Conservation (phyloP, 2,329 filamentous ascomycete genomes). For the Diaporthe batatas region DNA sequence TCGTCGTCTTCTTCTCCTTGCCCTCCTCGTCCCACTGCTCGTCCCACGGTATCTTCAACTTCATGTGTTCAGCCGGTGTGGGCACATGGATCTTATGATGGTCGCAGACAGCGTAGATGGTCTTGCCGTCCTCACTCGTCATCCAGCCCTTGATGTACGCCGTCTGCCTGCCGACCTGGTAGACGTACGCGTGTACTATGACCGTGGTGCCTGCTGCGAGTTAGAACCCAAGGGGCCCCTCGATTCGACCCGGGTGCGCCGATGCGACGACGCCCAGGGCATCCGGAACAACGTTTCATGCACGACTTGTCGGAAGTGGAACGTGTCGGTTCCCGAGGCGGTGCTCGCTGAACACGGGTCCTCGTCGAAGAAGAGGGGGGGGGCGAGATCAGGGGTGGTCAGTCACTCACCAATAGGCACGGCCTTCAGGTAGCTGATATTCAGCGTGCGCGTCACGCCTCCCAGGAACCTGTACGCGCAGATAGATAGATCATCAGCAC, state of each 20-base stretch:
- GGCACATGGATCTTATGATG: conserved; percentile 65
- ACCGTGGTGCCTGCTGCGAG: conserved; percentile 52
- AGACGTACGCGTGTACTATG: conserved; percentile 57
- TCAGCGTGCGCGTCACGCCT: conserved; percentile 62
- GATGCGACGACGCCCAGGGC: background rate
- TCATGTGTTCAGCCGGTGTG: conserved; percentile 54
- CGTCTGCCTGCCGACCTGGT: conserved; percentile 63
- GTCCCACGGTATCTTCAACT: conserved; percentile 58
- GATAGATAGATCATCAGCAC: background rate
- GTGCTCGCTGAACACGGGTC: background rate
- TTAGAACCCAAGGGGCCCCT: background rate
- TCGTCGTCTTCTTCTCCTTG: conserved; percentile 36
- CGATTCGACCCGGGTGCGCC: too few species aligned
- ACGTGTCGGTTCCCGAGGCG: too few species aligned
- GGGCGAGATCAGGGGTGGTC: background rate
- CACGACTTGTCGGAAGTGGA: background rate
- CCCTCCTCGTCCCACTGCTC: conserved; percentile 53
- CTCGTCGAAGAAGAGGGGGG: background rate
- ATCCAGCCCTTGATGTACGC: conserved; percentile 64
- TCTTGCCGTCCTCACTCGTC: conserved; percentile 61
- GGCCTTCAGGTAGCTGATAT: conserved; percentile 64
- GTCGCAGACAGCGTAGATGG: conserved; percentile 62
- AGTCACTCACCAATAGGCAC: conserved; percentile 57
- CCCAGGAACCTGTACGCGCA: conserved; percentile 56
- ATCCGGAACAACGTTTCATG: background rate